Conservation (phyloP, 257 asterid genomes). For the Penstemon eatonii region DNA sequence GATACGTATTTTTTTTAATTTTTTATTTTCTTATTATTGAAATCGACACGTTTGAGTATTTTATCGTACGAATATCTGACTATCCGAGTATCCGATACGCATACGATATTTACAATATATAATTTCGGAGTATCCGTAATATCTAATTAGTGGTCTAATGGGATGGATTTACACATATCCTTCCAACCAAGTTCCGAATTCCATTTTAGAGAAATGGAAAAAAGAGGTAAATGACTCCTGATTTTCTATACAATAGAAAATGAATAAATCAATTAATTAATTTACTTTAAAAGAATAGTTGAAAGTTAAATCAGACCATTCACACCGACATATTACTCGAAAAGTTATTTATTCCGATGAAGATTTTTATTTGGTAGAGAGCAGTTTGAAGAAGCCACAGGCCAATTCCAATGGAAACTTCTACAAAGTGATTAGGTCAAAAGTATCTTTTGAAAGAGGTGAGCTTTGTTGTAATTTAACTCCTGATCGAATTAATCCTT, state of each 20-base stretch:
- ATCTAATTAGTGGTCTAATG: no score
- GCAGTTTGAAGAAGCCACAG: conserved; percentile 22
- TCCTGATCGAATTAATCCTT: background rate
- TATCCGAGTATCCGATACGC: no score
- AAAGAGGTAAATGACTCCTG: background rate
- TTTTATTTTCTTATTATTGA: no score
- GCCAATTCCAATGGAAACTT: conserved; percentile 16
- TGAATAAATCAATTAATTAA: background rate
- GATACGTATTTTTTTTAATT: no score
- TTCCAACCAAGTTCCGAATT: no score
- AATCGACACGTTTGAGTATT: no score
- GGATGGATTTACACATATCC: no score
- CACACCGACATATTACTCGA: background rate
- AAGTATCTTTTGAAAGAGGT: conserved; percentile 8
- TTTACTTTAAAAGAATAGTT: background rate
- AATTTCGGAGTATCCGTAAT: no score
- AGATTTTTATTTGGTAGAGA: conserved; percentile 26
- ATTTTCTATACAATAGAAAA: background rate
- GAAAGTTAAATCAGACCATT: background rate
- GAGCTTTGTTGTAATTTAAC: background rate
- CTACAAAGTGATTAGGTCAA: conserved; percentile 20
- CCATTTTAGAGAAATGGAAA: conserved; percentile 1
- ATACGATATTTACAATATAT: no score
- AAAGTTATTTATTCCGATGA: background rate
- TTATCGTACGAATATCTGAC: no score